Base-by-base conservation (phyloP, 1,284 basidiomycete species). In the Cryptococcus floricola region DNA sequence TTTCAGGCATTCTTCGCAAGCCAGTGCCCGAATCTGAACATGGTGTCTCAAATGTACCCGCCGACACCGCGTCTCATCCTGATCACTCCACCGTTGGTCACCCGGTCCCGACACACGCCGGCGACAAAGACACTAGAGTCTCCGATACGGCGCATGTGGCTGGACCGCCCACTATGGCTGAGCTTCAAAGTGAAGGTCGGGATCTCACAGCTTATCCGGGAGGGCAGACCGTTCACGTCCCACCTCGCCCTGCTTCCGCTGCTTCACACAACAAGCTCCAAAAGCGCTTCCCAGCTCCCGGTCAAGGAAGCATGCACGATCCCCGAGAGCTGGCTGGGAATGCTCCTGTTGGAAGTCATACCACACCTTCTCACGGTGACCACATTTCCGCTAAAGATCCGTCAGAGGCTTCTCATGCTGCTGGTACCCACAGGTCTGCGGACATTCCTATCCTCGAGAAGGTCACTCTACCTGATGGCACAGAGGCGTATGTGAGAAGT, bases 391-490 rank as follows among this genome's bases (percentile, higher is more conserved):
- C 55, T n/a, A 44, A 28, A 14, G 43, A 50, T 16, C 34, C 53
- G 18, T 46, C 52, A 19, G 34, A 13, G 19, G 12, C 31, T 31
- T 47, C 25, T 41, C 27, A 23, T 4, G 44, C 48, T 42, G 23
- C 16, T 10, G 18, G 31, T 10, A 34, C 31, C 31, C 31, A 34
- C 31, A 34, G 7, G 31, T 34, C 19, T 28, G 18, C 8, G 19
- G 48, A 51, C 16, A 47, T 61, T 6, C 53, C 62, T 6, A 51
- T 66, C 13, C 56, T 68, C 44, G 63, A 71, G 43, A 53, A 62
- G 39, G 50, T 71, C 34, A 58, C 58, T 2, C 54, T 74, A 3
- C 69, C 72, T 9, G 66, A 70, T 53, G 72, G 72, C 18, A 46
- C 49, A 12, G 53, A 18, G 13, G 69, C 66, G 3, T 67, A 68